Conservation (phyloP, 148 eudicot species). For the Camellia lanceoleosa region DNA sequence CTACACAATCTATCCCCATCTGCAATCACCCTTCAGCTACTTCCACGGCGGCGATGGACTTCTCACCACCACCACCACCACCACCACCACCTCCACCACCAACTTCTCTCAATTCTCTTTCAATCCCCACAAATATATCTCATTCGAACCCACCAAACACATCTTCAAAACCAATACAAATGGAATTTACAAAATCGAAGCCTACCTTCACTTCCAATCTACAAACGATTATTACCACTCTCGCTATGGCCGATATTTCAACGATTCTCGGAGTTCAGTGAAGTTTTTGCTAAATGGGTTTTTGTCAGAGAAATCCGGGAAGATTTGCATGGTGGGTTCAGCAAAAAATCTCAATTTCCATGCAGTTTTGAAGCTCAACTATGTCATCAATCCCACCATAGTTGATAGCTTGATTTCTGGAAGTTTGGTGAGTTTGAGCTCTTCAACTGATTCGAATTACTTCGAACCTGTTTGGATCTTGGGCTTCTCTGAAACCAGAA, state of each 20-base stretch:
- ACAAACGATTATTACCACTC: neutral
- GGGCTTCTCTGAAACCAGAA: neutral
- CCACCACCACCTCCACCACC: too few species aligned
- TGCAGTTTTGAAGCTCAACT: conserved; percentile 18
- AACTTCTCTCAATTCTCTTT: neutral
- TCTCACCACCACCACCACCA: neutral
- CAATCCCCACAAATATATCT: neutral
- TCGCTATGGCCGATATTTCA: too few species aligned
- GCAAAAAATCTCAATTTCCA: conserved; percentile 15
- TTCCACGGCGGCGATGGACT: conserved; percentile 27
- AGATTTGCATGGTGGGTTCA: conserved; percentile 25
- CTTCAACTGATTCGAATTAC: conserved; percentile 13
- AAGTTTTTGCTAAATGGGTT: neutral
- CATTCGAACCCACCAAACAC: neutral
- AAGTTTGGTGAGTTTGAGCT: conserved; percentile 20
- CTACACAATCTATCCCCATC: neutral
- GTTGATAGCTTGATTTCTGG: conserved; percentile 16
- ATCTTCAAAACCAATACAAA: conserved; percentile 12
- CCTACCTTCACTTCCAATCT: neutral
- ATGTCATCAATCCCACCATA: neutral
- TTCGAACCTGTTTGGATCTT: conserved; percentile 19
- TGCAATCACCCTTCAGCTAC: neutral
- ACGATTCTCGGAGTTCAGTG: neutral
- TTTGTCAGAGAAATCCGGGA: conserved; percentile 22
- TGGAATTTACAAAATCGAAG: conserved; percentile 28